Evolutionary conservation across 768 basidiomycete species (phyloP).

Genomic region (Clitopilus passeckerianus): DNA sequence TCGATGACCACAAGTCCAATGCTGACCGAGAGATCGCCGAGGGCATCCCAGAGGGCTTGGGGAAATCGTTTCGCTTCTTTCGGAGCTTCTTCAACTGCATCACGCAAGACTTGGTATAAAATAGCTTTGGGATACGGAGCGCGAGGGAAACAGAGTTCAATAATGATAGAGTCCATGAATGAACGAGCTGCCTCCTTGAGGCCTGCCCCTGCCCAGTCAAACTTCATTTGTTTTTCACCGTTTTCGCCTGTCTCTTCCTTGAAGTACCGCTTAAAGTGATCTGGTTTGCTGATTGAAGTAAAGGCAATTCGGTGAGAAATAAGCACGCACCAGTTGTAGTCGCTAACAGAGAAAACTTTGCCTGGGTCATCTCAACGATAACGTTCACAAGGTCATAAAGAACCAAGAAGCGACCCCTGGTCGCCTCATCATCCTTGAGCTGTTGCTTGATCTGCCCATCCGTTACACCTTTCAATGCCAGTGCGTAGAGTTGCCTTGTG

Average conservation of each 20-base stretch:
- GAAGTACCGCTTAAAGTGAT: constrained; percentile 71
- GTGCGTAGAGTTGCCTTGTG: constrained; percentile 47
- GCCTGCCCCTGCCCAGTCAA: constrained; percentile 54
- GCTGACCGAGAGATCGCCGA: constrained; percentile 75
- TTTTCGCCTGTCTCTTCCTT: constrained; percentile 32
- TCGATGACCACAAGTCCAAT: background rate
- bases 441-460: constrained; percentile 48
- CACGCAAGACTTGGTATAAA: constrained; percentile 61
- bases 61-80: constrained; percentile 73
- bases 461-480: constrained; percentile 49
- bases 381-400: constrained; percentile 59
- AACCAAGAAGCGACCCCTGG: constrained; percentile 58
- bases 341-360: constrained; percentile 63
- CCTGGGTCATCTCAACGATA: constrained; percentile 58
- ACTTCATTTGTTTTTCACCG: constrained; percentile 47
- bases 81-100: constrained; percentile 70
- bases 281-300: constrained; percentile 26
- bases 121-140: constrained; percentile 64
- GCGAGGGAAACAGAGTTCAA: constrained; percentile 75
- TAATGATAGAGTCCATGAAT: constrained; percentile 78
- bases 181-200: constrained; percentile 65
- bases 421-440: constrained; percentile 41
- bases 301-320: constrained; percentile 1
- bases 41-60: constrained; percentile 74
- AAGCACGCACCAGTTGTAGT: constrained; percentile 58